phyloP scores from a whole-genome alignment of 2,329 filamentous ascomycete genomes.

The Capronia americana region DNA sequence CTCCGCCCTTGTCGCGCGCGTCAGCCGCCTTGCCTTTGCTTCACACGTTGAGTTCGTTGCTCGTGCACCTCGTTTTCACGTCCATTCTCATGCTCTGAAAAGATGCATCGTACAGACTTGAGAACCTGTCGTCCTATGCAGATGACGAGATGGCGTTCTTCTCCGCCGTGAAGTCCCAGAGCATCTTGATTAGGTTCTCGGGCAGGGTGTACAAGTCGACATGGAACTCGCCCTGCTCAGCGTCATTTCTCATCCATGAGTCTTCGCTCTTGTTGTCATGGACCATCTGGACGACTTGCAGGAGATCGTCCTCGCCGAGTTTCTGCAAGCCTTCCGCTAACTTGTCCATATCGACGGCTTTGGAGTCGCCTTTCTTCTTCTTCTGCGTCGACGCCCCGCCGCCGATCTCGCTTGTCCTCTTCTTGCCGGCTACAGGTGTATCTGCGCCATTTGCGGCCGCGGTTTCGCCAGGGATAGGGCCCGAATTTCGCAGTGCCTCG shows the following conservation, averaged over 20 bases:
- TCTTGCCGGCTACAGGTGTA: constrained; percentile 61
- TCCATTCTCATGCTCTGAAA: neutral
- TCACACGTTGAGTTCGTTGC: neutral
- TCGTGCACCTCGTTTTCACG: constrained; percentile 1
- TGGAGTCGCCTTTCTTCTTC: constrained; percentile 72
- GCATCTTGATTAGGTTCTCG: constrained; percentile 84
- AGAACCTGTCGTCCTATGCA: constrained; percentile 26
- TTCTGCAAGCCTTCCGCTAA: constrained; percentile 89
- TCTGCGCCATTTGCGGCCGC: constrained; percentile 60
- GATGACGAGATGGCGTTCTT: constrained; percentile 43
- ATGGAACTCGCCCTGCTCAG: constrained; percentile 96
- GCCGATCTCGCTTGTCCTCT: constrained; percentile 52
- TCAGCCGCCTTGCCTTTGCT: neutral
- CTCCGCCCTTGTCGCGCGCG: neutral
- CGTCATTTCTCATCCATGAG: constrained; percentile 96
- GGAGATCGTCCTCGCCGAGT: constrained; percentile 87
- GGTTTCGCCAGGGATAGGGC: constrained; percentile 75
- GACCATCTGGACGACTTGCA: constrained; percentile 96
- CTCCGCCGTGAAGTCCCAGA: constrained; percentile 81
- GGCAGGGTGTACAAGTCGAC: constrained; percentile 98
- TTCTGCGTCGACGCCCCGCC: constrained; percentile 68
- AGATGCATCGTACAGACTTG: neutral
- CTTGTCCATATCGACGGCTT: constrained; percentile 87
- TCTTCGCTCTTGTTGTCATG: constrained; percentile 95
- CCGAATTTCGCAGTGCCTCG: constrained; percentile 79